These are phyloP conservation scores for Heimioporus sp. DNA, from an alignment of 768 basidiomycete species.

Conservation along the genomic window DNA sequence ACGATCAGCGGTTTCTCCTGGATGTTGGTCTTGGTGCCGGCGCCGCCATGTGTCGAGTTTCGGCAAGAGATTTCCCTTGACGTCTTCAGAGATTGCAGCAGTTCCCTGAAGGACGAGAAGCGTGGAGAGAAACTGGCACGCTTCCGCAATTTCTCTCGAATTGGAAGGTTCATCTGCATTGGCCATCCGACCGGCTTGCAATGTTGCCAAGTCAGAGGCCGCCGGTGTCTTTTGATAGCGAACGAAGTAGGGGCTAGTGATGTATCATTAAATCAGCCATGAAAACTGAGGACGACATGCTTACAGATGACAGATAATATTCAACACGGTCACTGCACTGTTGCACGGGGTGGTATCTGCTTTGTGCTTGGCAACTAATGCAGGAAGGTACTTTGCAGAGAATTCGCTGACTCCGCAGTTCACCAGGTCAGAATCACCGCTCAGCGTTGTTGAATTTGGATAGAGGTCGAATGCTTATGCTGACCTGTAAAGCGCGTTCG, in stretches of 20 bases:
- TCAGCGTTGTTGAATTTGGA: background rate
- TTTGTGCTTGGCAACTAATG: slow-evolving; percentile 31
- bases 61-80: slow-evolving; percentile 32
- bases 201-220: slow-evolving; percentile 31
- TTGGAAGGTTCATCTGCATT: slow-evolving; percentile 11
- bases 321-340: slow-evolving; percentile 30
- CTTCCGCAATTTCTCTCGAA: slow-evolving; percentile 28
- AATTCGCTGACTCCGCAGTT: slow-evolving; percentile 27
- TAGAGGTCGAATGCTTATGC: background rate
- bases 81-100: slow-evolving; percentile 27
- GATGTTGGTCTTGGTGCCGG: slow-evolving; percentile 27
- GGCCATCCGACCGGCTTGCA: slow-evolving; percentile 38
- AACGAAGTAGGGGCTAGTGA: slow-evolving; percentile 39
- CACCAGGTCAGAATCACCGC: too few species aligned
- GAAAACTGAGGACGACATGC: too few species aligned
- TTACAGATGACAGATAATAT: slow-evolving; percentile 19
- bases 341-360: slow-evolving; percentile 21
- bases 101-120: slow-evolving; percentile 39
- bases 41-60: slow-evolving; percentile 35
- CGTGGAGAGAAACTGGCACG: slow-evolving; percentile 40
- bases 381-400: slow-evolving; percentile 39
- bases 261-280: background rate
- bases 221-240: slow-evolving; percentile 35
- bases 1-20: slow-evolving; percentile 34
- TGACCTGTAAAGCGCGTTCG: slow-evolving; percentile 3